Evolutionary conservation across 768 basidiomycete genomes (phyloP).

Genomic region (Botryobasidium botryosum): DNA sequence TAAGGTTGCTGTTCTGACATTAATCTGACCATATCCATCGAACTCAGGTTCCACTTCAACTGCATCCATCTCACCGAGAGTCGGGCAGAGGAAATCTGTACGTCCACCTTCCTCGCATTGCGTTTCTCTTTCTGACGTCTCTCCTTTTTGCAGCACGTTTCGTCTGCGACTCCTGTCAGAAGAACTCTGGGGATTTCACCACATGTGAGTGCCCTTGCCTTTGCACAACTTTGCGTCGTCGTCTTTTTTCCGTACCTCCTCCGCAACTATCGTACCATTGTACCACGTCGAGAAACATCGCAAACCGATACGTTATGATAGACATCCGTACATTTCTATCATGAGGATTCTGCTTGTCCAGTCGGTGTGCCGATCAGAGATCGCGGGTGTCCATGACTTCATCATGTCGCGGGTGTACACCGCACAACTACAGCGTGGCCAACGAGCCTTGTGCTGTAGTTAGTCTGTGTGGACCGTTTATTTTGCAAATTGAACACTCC

Average conservation of each 20-base stretch:
- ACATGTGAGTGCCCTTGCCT: slow-evolving; percentile 60
- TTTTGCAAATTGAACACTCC: background rate
- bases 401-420: background rate
- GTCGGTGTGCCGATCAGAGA: too few relatives aligned
- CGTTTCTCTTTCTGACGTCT: slow-evolving; percentile 12
- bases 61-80: slow-evolving; percentile 47
- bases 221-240: slow-evolving; percentile 3
- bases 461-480: background rate
- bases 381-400: background rate
- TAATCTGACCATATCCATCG: too few relatives aligned
- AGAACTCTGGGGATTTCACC: slow-evolving; percentile 44
- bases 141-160: slow-evolving; percentile 33
- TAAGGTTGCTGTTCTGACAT: slow-evolving; percentile 1
- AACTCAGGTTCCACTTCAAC: slow-evolving; percentile 65
- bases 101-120: slow-evolving; percentile 21
- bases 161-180: slow-evolving; percentile 37
- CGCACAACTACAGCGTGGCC: background rate
- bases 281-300: too few relatives aligned
- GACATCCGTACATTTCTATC: background rate
- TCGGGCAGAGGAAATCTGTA: slow-evolving; percentile 65
- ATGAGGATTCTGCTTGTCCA: too few relatives aligned
- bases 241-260: slow-evolving; percentile 1
- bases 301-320: background rate
- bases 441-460: too few relatives aligned
- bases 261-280: background rate